These are phyloP conservation scores for Kodamaea fukazawae DNA, from an alignment of 805 yeast species.

Conservation along the genomic window DNA sequence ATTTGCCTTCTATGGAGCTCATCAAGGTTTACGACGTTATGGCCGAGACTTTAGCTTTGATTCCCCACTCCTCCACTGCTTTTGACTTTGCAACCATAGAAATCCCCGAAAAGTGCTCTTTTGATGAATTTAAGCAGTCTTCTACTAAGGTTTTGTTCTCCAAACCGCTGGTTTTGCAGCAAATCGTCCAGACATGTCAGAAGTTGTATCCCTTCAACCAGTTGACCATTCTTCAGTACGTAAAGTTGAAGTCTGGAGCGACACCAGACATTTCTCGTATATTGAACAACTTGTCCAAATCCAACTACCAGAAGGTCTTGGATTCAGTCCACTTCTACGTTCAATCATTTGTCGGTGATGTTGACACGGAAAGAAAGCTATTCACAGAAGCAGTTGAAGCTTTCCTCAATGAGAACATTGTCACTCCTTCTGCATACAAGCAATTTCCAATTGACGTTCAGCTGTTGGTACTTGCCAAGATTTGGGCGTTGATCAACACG, in stretches of 20 bases:
- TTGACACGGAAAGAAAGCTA: slow-evolving; percentile 1
- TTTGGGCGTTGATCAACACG: slow-evolving; percentile 10
- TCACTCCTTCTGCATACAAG: slow-evolving; percentile 1
- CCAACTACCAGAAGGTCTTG: slow-evolving; percentile 5
- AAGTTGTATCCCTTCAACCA: slow-evolving; percentile 34
- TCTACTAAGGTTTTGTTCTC: slow-evolving; percentile 14
- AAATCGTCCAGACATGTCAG: slow-evolving; percentile 28
- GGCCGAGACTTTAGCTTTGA: slow-evolving; percentile 18
- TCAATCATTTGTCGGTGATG: slow-evolving; percentile 4
- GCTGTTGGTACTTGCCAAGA: slow-evolving; percentile 22
- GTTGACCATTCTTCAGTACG: slow-evolving; percentile 29
- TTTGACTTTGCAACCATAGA: slow-evolving; percentile 4
- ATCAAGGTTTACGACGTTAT: slow-evolving; percentile 29
- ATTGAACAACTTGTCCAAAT: slow-evolving; percentile 3
- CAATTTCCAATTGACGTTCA: neutral
- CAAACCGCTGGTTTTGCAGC: slow-evolving; percentile 18
- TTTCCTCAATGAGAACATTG: slow-evolving; percentile 3
- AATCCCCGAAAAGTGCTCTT: slow-evolving; percentile 6
- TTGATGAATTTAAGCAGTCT: slow-evolving; percentile 18
- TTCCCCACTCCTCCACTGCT: neutral
- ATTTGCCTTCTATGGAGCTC: slow-evolving; percentile 18
- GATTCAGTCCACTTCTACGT: slow-evolving; percentile 5
- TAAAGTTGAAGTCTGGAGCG: slow-evolving; percentile 19
- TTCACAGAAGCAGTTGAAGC: slow-evolving; percentile 3
- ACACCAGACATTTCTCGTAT: slow-evolving; percentile 4